These are phyloP conservation scores for Saraca asoca DNA, from an alignment of 331 rosid genomes.

Conservation along the genomic window DNA sequence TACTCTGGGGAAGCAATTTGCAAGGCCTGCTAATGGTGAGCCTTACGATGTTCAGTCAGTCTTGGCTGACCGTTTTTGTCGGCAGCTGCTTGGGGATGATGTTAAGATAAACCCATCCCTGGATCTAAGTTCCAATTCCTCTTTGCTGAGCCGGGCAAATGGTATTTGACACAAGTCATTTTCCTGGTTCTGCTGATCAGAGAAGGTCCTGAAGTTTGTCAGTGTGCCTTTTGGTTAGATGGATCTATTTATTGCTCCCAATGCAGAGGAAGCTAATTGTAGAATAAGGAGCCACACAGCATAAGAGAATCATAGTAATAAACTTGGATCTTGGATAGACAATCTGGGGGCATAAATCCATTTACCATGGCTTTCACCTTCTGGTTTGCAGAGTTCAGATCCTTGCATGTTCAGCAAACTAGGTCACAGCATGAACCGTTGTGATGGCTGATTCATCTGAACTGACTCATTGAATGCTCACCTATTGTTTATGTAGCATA, in stretches of 20 bases:
- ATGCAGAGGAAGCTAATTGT: constrained; percentile 50
- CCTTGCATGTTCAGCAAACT: constrained; percentile 33
- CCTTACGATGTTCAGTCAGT: too few relatives aligned
- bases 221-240: constrained; percentile 40
- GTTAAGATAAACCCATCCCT: too few relatives aligned
- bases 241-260: constrained; percentile 40
- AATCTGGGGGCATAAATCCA: constrained; percentile 45
- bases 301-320: constrained; percentile 49
- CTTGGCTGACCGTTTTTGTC: too few relatives aligned
- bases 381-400: constrained; percentile 37
- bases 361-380: constrained; percentile 42
- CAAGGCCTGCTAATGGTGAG: too few relatives aligned
- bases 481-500: constrained; percentile 36
- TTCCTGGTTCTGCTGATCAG: constrained; percentile 31
- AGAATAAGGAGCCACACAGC: constrained; percentile 52
- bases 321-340: constrained; percentile 46
- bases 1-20: too few relatives aligned
- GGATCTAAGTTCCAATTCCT: too few relatives aligned
- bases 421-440: constrained; percentile 33
- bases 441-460: constrained; percentile 31
- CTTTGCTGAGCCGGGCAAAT: too few relatives aligned
- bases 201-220: constrained; percentile 39
- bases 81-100: too few relatives aligned
- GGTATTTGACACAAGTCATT: constrained; percentile 48
- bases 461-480: constrained; percentile 37